Base-by-base conservation (phyloP, 176 grass and related monocot species). In the Thalia dealbata region DNA sequence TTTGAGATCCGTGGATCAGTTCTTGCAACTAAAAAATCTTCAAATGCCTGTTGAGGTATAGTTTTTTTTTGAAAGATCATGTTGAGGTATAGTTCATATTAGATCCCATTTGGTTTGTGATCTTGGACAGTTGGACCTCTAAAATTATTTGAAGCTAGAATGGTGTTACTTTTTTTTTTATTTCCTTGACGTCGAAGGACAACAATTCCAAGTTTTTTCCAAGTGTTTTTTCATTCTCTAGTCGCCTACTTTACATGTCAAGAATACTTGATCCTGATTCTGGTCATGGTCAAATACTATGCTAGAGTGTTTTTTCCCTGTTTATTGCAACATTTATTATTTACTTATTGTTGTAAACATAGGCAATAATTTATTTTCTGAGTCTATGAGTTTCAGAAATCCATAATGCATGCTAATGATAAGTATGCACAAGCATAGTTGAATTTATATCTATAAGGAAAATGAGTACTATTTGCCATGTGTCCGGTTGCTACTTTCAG, bases 31-130 rank as follows among this genome's bases (percentile, higher is more conserved):
- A 73, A 88, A 92, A 75, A 88, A 84, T 9, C 64, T 97, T 65
- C 62, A 69, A 30, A 45, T 97, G 82, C 95, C 95, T 64, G 89
- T 97, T 16, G 95, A 97, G 95, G 95, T 97, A 92, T 6, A 21
- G 5, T 50, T 16, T n/a, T n/a, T n/a, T n/a, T n/a, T n/a, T n/a
- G n/a, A n/a, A n/a, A n/a, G n/a, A n/a, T n/a, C n/a, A n/a, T 64
- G 89, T 97, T 16, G 95, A 97, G 95, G 95, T 97, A 92, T 6
- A 21, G 5, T 50, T 16, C 51, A 23, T 42, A 42, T 65, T 0
- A 30, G 62, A 3, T 24, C 76, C 71, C 75, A 50, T 21, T 22
- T 24, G 12, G 23, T 55, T 51, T 62, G 29, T 54, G 30, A 52
- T 51, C 38, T 70, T 15, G 22, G 26, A 38, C 32, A 61, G 21